phyloP scores from a whole-genome alignment of 495 filamentous ascomycete species.

The Cercophora sp. region DNA sequence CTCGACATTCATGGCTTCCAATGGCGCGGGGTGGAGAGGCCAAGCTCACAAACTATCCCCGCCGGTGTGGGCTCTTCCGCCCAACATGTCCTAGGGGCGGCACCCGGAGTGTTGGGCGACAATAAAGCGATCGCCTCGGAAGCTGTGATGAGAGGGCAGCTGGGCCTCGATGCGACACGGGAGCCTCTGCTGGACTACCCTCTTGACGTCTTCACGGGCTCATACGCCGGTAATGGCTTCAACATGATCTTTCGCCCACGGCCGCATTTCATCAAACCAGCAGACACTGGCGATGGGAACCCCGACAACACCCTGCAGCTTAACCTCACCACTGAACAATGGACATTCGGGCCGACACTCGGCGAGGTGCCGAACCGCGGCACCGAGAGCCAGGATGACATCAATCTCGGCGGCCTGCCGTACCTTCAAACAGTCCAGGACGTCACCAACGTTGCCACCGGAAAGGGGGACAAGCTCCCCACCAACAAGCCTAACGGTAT shows the following conservation, averaged over 20 bases:
- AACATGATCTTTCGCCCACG: conserved; percentile 2
- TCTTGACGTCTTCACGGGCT: background rate
- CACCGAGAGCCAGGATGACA: background rate
- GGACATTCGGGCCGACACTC: conserved; percentile 1
- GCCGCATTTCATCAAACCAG: too few relatives aligned
- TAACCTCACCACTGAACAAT: conserved; percentile 1
- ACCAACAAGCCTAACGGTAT: conserved; percentile 5
- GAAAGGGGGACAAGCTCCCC: background rate
- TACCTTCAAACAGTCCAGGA: conserved; percentile 6
- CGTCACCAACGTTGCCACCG: background rate
- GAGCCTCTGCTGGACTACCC: background rate
- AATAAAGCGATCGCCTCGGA: background rate
- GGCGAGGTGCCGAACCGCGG: conserved; percentile 3
- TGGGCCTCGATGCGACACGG: background rate
- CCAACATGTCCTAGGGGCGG: background rate
- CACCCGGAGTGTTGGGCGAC: background rate
- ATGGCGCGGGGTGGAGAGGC: background rate
- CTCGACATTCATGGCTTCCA: background rate
- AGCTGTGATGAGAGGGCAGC: background rate
- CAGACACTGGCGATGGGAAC: background rate
- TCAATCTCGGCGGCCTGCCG: background rate
- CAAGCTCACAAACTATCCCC: background rate
- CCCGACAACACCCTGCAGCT: background rate
- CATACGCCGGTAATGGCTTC: conserved; percentile 4
- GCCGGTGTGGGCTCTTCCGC: background rate